Conservation (phyloP, 2,329 filamentous ascomycete species). For the Colletotrichum paranaense region DNA sequence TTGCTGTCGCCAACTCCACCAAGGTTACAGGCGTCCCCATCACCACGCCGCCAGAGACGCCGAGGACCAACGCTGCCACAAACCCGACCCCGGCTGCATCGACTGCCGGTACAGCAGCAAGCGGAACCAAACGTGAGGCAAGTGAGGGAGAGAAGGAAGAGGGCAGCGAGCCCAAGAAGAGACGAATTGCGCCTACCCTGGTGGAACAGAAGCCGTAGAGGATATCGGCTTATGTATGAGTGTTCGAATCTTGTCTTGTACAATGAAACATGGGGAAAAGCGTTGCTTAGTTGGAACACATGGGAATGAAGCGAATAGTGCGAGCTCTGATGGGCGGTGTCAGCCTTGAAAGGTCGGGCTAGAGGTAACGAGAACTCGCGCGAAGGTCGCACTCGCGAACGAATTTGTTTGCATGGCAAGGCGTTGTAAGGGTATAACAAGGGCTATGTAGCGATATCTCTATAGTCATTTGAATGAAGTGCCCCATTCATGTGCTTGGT, state of each 20-base stretch:
- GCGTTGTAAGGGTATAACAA: conserved; percentile 34
- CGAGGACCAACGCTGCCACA: conserved; percentile 63
- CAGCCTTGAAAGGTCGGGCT: neutral
- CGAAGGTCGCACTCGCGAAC: conserved; percentile 8
- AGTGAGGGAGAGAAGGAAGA: conserved; percentile 66
- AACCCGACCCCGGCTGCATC: conserved; percentile 19
- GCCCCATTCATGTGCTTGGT: conserved; percentile 8
- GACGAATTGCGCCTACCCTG: conserved; percentile 76
- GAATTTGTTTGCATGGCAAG: conserved; percentile 35
- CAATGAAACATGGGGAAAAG: conserved; percentile 33
- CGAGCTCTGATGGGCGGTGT: conserved; percentile 3
- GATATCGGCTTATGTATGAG: neutral
- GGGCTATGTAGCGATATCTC: conserved; percentile 19
- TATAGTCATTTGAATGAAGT: conserved; percentile 12
- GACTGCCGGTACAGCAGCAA: conserved; percentile 40
- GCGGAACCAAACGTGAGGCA: conserved; percentile 66
- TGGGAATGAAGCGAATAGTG: conserved; percentile 7
- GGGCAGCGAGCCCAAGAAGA: conserved; percentile 70
- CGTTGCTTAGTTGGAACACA: conserved; percentile 27
- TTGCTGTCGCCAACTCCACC: conserved; percentile 78
- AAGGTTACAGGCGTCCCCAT: conserved; percentile 75
- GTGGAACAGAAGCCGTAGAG: conserved; percentile 48
- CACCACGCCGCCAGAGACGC: conserved; percentile 92
- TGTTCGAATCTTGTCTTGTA: conserved; percentile 14
- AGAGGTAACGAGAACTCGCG: neutral